Base-by-base conservation (phyloP, 208 protist genomes). In the Acanthamoeba divionensis region DNA sequence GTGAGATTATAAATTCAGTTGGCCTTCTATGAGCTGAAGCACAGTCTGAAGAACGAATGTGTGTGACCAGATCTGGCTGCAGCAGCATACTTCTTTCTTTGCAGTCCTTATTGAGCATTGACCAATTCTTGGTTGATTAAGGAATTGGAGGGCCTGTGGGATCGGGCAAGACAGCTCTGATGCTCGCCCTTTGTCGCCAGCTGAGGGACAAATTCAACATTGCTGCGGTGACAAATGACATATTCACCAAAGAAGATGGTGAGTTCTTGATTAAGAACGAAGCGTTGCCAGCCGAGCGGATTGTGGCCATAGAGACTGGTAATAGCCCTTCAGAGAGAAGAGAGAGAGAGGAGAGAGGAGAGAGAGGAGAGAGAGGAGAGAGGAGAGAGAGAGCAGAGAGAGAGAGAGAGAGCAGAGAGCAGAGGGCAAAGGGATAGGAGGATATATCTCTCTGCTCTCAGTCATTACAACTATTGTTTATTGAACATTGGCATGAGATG, bases 211-310 rank as follows among this genome's bases (percentile, higher is more conserved):
- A 65, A 8, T 45, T 90, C 65, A 92, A 88, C 44, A 90, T 94
- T 45, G 91, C 54, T 29, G 90, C 91, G 24, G 91, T 94, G 24
- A 94, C 92, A 4, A 94, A 94, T 82, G 92, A 94, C 38, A 94
- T 94, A 55, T 94, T 94, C 91, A 94, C 92, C 50, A 89, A 90
- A 26, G 92, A 94, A 67, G 92, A 94, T 44, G 90, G 80, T 63
- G 92, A 94, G 66, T 94, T 93, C 90, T 69, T 94, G 15, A 63
- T 89, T 24, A 65, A 77, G 54, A 91, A 94, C 52, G 77, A 92
- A 29, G 92, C 91, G 0, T 60, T 94, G 15, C 29, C 47, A 10
- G 63, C 91, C 18, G 86, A 93, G 69, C 63, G 92, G 8, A 94
- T 93, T 38, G 67, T 91, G 52, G 90, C 90, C 33, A 88, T 93